Percentiles rank a stretch among this genome's conserved stretches.
These are phyloP conservation scores for Myochromella boudieri DNA, from an alignment of 768 basidiomycete species.

Conservation along the genomic window DNA sequence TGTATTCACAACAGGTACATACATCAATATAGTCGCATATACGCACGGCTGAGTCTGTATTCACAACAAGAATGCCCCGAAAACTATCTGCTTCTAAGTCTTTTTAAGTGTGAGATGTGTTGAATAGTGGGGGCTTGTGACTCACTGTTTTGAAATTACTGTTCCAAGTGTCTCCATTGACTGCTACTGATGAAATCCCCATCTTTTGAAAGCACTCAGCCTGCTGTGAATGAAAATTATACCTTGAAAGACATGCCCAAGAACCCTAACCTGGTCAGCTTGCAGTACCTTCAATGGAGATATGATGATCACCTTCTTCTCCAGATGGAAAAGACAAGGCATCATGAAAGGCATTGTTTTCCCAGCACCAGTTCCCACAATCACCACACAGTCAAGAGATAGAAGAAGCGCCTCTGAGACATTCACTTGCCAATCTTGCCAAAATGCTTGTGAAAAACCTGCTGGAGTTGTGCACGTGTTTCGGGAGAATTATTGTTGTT, in stretches of 20 bases:
- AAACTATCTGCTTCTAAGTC: slow-evolving; percentile 21
- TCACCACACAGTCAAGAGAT: slow-evolving; percentile 30
- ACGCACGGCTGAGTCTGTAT: too few species aligned
- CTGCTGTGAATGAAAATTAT: slow-evolving; percentile 9
- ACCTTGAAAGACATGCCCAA: neutral
- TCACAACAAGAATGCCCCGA: too few species aligned
- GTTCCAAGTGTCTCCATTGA: slow-evolving; percentile 36
- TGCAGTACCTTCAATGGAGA: slow-evolving; percentile 37
- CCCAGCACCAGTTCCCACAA: slow-evolving; percentile 37
- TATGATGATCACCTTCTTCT: slow-evolving; percentile 29
- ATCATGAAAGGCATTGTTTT: slow-evolving; percentile 39
- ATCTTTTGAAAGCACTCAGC: slow-evolving; percentile 27
- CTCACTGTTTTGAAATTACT: slow-evolving; percentile 26
- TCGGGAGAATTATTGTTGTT: slow-evolving; percentile 10
- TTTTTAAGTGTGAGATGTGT: slow-evolving; percentile 15
- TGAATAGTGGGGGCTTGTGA: neutral
- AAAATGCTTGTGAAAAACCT: slow-evolving; percentile 13
- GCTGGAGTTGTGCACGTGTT: slow-evolving; percentile 13
- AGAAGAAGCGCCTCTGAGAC: slow-evolving; percentile 33
- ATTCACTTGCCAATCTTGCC: slow-evolving; percentile 37
- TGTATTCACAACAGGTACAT: too few species aligned
- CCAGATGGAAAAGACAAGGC: slow-evolving; percentile 22
- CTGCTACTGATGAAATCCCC: slow-evolving; percentile 27
- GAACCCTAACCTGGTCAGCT: slow-evolving; percentile 32
- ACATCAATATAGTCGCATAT: too few species aligned